These are phyloP conservation scores for Termitomyces sp. DNA, from an alignment of 768 basidiomycete genomes.

Conservation along the genomic window DNA sequence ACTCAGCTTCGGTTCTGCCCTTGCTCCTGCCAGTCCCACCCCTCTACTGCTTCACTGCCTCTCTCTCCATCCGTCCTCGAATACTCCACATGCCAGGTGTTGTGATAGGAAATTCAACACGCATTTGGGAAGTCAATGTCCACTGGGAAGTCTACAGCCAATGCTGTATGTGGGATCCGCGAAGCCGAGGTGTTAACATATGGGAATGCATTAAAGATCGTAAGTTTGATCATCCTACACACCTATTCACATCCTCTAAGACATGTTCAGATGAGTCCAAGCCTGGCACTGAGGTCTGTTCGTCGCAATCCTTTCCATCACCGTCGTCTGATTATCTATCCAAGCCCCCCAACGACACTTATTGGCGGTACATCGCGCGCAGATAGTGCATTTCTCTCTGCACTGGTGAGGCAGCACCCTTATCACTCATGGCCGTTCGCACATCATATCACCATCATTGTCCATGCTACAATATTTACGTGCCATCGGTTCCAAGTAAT, in stretches of 20 bases:
- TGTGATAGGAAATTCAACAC: conserved; percentile 59
- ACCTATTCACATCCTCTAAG: conserved; percentile 1
- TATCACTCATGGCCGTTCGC: conserved; percentile 14
- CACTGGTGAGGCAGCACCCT: conserved; percentile 1
- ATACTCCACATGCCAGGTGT: conserved; percentile 29
- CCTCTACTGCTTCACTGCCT: not conserved
- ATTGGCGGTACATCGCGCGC: conserved; percentile 44
- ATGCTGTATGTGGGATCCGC: conserved; percentile 67
- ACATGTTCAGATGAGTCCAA: conserved; percentile 50
- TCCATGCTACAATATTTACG: conserved; percentile 11
- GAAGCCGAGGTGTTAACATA: conserved; percentile 61
- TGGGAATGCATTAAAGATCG: conserved; percentile 73
- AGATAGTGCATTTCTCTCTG: conserved; percentile 21
- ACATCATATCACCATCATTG: conserved; percentile 4
- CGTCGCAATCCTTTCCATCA: not conserved
- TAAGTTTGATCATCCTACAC: conserved; percentile 30
- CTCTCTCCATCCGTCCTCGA: conserved; percentile 2
- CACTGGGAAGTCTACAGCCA: conserved; percentile 62
- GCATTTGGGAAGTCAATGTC: conserved; percentile 65
- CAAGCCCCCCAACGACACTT: conserved; percentile 35
- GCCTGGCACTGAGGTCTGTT: conserved; percentile 34
- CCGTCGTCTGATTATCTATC: conserved; percentile 9
- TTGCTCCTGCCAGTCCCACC: not conserved
- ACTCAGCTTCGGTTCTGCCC: conserved; percentile 4
- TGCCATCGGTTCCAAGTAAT: not conserved